Evolutionary conservation across 768 basidiomycete species (phyloP), one percentile per base, ranked within the genome.

Genomic region (Russula virescens): DNA sequence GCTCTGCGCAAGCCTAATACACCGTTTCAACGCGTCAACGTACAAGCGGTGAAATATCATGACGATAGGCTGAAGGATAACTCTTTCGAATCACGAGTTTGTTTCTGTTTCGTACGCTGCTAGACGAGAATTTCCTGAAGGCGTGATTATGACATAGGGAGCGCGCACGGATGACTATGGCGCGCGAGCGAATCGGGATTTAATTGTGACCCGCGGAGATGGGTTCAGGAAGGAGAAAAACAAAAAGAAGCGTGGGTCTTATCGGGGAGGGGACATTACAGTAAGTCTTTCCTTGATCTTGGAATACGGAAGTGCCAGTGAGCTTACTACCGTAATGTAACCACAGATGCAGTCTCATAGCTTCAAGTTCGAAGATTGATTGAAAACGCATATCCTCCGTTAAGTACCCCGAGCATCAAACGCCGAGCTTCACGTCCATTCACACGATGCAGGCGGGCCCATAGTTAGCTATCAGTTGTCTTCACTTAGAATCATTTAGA

Each of bases 151-250:
- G 66, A 21, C 21, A 18, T 66, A 88, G 90, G 79, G 84, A 2
- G 91, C 83, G 0, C 78, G 79, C 1, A 66, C 66, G 25, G 86
- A 86, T 65, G 97, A 98, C 71, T 99, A 99, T 68, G 96, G 96
- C 21, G 87, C 85, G 34, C 81, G 80, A 58, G 96, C 96, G 0
- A 85, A 87, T 66, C 80, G 81, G 43, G 97, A 98, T 74, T 77
- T 99, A 64, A 88, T 96, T 65, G 90, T 94, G 28, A 98, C 96
- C 3, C 84, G 94, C 1, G 96, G 96, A 3, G 88, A 91, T 52
- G 93, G 93, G 2, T 99, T 99, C 80, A 83, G 94, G 58, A 99
- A 98, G 75, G 96, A 97, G 80, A 99, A 99, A 77, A 98, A 97
- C 78, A 99, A 98, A 84, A 98, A 98, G 78, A 99, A 99, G 77